Conservation (phyloP, 2,329 filamentous ascomycete species). For the Cladobotryum mycophilum region DNA sequence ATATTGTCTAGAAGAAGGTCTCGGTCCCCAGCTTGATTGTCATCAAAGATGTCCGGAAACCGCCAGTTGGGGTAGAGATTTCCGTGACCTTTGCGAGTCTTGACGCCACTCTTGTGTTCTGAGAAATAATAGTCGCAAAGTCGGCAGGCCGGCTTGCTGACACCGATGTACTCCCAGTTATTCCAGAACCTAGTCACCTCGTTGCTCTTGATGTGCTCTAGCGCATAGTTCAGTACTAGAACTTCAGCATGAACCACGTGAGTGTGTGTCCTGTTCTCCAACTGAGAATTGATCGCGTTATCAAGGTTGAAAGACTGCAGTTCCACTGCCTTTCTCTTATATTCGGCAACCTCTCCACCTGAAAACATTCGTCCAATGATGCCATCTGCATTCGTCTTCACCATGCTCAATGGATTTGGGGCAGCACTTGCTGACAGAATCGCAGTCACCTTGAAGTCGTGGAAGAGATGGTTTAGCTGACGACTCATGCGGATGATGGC, state of each 20-base stretch:
- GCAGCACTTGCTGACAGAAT: constrained; percentile 21
- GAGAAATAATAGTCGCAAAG: constrained; percentile 34
- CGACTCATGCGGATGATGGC: constrained; percentile 16
- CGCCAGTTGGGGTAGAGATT: constrained; percentile 37
- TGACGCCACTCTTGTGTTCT: constrained; percentile 19
- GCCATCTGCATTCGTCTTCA: constrained; percentile 13
- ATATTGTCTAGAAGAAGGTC: background rate
- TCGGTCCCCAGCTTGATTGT: background rate
- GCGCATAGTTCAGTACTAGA: constrained; percentile 21
- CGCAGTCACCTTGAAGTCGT: constrained; percentile 21
- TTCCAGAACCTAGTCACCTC: constrained; percentile 22
- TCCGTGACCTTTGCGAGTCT: constrained; percentile 24
- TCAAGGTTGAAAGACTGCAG: constrained; percentile 22
- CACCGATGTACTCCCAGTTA: constrained; percentile 31
- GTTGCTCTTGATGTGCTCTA: constrained; percentile 11
- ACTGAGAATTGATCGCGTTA: constrained; percentile 15
- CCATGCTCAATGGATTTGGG: constrained; percentile 14
- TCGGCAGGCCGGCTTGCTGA: constrained; percentile 35
- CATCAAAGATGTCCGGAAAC: constrained; percentile 25
- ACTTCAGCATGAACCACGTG: constrained; percentile 33
- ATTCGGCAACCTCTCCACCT: constrained; percentile 1
- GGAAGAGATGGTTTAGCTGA: constrained; percentile 26
- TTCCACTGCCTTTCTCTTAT: constrained; percentile 10
- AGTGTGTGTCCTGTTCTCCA: constrained; percentile 11
- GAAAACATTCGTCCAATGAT: constrained; percentile 20